Conservation (phyloP, 345 rosid genomes). For the Dipteronia dyeriana region DNA sequence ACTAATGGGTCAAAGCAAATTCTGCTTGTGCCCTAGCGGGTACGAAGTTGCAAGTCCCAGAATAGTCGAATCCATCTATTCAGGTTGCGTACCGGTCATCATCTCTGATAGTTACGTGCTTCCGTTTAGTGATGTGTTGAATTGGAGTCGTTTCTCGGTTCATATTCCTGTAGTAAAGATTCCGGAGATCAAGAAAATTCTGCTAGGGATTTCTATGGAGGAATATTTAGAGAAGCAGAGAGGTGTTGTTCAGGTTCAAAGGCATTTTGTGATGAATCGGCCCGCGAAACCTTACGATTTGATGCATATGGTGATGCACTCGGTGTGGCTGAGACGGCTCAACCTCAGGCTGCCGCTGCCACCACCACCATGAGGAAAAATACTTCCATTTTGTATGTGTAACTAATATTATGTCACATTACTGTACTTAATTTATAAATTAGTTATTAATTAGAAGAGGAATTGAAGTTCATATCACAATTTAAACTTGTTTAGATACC, state of each 20-base stretch:
- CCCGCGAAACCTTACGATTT: conserved; percentile 45
- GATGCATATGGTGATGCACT: conserved; percentile 52
- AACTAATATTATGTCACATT: background rate
- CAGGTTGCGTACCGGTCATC: conserved; percentile 51
- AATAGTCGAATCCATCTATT: conserved; percentile 36
- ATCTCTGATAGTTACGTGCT: conserved; percentile 40
- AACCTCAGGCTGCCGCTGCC: conserved; percentile 28
- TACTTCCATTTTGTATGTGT: background rate
- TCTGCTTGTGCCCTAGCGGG: conserved; percentile 55
- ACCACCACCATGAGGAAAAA: background rate
- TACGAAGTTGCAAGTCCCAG: conserved; percentile 55
- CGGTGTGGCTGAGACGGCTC: conserved; percentile 53
- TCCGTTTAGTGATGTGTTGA: conserved; percentile 48
- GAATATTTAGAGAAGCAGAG: conserved; percentile 37
- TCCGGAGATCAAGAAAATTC: conserved; percentile 36
- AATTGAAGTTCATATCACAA: background rate
- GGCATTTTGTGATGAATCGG: conserved; percentile 47
- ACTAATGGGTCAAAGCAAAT: conserved; percentile 37
- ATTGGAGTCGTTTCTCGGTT: conserved; percentile 45
- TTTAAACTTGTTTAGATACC: background rate
- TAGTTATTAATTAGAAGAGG: too few species aligned
- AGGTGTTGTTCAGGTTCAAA: conserved; percentile 34
- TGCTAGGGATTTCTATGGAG: conserved; percentile 25
- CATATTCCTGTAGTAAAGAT: conserved; percentile 35
- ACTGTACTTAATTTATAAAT: too few species aligned